phyloP scores from a whole-genome alignment of 2,329 filamentous ascomycete genomes.

The Beauveria asiatica region DNA sequence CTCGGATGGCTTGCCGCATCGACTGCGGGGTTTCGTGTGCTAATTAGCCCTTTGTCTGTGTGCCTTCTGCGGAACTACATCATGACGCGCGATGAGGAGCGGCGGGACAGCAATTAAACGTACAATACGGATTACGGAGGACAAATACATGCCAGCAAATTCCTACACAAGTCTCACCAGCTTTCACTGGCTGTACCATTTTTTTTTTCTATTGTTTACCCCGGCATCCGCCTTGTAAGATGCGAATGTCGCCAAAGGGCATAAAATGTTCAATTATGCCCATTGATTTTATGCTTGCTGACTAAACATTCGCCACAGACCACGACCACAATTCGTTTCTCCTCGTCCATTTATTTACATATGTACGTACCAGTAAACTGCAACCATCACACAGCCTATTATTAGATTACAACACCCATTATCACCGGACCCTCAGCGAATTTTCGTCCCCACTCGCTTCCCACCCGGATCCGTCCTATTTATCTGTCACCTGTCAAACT shows the following conservation, averaged over 20 bases:
- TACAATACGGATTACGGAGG: too few species aligned
- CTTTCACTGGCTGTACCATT: not conserved
- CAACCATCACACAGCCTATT: not conserved
- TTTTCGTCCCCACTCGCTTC: too few species aligned
- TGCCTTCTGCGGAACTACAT: not conserved
- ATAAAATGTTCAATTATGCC: conserved; percentile 8
- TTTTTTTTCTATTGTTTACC: not conserved
- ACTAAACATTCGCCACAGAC: not conserved
- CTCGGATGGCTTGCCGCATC: conserved; percentile 7
- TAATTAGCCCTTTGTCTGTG: conserved; percentile 6
- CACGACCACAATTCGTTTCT: too few species aligned
- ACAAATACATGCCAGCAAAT: too few species aligned
- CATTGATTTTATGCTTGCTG: not conserved
- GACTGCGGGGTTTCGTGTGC: conserved; percentile 7
- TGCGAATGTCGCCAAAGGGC: not conserved
- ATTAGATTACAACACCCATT: too few species aligned
- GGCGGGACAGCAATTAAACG: not conserved
- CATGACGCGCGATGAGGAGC: not conserved
- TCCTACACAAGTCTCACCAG: too few species aligned
- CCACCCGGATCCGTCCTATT: too few species aligned
- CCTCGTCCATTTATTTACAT: too few species aligned
- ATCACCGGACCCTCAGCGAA: too few species aligned
- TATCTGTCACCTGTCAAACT: too few species aligned
- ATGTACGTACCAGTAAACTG: too few species aligned
- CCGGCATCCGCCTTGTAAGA: not conserved